These are phyloP conservation scores for Ogataea methanolica DNA, from an alignment of 805 yeast species.

Conservation along the genomic window DNA sequence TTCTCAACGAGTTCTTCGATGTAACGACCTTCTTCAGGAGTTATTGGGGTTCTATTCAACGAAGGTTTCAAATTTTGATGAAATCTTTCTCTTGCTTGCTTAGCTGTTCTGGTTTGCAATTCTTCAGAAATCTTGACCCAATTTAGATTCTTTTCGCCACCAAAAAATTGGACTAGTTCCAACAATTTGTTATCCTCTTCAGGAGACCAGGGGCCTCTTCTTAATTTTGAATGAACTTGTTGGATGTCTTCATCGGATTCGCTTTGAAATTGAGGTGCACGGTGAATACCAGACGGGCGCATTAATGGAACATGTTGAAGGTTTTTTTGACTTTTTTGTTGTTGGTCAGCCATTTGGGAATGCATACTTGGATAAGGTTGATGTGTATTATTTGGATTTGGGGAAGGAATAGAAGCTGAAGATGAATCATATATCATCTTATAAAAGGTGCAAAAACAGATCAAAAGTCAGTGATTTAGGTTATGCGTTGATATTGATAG, in stretches of 20 bases:
- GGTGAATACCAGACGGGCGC: too few relatives aligned
- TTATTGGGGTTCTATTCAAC: slow-evolving; percentile 75
- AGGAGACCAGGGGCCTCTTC: slow-evolving; percentile 89
- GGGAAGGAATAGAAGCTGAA: too few relatives aligned
- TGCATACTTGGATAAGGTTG: not conserved
- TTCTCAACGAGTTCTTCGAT: slow-evolving; percentile 75
- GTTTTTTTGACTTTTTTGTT: too few relatives aligned
- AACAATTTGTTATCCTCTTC: slow-evolving; percentile 73
- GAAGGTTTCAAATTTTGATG: slow-evolving; percentile 89
- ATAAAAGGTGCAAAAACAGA: too few relatives aligned
- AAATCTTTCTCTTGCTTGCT: slow-evolving; percentile 87
- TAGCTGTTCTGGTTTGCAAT: slow-evolving; percentile 76
- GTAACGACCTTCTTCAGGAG: slow-evolving; percentile 75
- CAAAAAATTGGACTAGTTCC: slow-evolving; percentile 63
- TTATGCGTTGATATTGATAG: too few relatives aligned
- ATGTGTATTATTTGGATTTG: too few relatives aligned
- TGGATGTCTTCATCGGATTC: not conserved
- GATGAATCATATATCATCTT: too few relatives aligned
- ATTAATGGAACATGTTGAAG: not conserved
- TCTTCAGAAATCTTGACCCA: slow-evolving; percentile 84
- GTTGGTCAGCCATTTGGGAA: too few relatives aligned
- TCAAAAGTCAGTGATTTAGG: too few relatives aligned
- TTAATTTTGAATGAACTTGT: slow-evolving; percentile 14
- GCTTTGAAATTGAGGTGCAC: not conserved
- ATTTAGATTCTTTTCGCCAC: slow-evolving; percentile 57